A percentile compares a stretch with the other conserved stretches of the same genome.
Conservation (phyloP, 225 moss, liverwort and hornwort genomes). For the Pseudisothecium myosuroides region DNA sequence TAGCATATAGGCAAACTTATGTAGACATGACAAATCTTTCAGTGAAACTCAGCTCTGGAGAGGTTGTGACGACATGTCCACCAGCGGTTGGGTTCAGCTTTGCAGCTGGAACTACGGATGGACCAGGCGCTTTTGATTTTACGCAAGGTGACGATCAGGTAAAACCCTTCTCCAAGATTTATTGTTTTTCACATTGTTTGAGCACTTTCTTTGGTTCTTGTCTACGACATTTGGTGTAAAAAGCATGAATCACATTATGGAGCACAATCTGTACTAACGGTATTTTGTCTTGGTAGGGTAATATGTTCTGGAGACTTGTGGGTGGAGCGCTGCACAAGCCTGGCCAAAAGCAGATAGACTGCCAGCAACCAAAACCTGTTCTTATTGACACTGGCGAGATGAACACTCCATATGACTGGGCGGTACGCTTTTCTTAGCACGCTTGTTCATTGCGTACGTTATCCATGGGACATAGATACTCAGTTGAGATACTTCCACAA, state of each 20-base stretch:
- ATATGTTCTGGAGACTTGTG: slow-evolving; percentile 86
- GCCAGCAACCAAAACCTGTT: slow-evolving; percentile 90
- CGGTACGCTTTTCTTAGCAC: slow-evolving; percentile 32
- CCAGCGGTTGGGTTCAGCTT: slow-evolving; percentile 94
- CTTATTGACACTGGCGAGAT: slow-evolving; percentile 94
- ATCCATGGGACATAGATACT: neutral
- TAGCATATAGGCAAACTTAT: slow-evolving; percentile 63
- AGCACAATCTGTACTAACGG: neutral
- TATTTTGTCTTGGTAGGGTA: slow-evolving; percentile 40
- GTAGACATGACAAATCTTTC: slow-evolving; percentile 66
- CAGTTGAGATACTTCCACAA: neutral
- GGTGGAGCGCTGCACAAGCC: slow-evolving; percentile 69
- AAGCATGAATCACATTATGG: neutral
- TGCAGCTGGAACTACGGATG: slow-evolving; percentile 98
- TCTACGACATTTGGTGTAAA: neutral
- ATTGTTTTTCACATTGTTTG: neutral
- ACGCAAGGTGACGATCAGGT: slow-evolving; percentile 91
- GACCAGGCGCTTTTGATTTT: slow-evolving; percentile 95
- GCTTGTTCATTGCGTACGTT: neutral
- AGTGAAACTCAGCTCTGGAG: slow-evolving; percentile 51
- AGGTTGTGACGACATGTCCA: slow-evolving; percentile 74
- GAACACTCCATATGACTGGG: slow-evolving; percentile 83
- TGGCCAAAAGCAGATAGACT: slow-evolving; percentile 47
- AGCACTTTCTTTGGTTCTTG: neutral
- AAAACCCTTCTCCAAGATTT: neutral